Percentiles rank a stretch among this genome's conserved stretches.
These are phyloP conservation scores for Dioscorea dumetorum DNA, from an alignment of 106 monocot genomes.

Conservation along the genomic window DNA sequence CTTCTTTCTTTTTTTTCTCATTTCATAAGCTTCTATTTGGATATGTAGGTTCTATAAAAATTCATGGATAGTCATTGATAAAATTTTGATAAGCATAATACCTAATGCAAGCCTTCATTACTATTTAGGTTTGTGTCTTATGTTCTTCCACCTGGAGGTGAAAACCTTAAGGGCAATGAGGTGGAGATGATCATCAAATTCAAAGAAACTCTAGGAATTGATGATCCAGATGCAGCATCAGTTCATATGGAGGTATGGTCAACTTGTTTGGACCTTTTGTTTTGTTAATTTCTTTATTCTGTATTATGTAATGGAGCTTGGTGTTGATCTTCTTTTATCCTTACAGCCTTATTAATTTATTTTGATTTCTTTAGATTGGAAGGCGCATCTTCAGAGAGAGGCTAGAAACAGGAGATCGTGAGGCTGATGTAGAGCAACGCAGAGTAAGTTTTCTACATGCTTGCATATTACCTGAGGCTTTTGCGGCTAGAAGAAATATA, in stretches of 20 bases:
- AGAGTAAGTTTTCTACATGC: constrained; percentile 28
- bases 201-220: constrained; percentile 86
- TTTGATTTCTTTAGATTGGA: constrained; percentile 52
- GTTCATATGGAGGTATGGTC: constrained; percentile 84
- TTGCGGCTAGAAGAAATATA: too few relatives aligned
- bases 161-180: constrained; percentile 87
- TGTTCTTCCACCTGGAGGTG: constrained; percentile 71
- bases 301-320: not conserved
- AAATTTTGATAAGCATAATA: too few relatives aligned
- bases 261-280: constrained; percentile 1
- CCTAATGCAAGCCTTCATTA: too few relatives aligned
- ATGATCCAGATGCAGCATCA: constrained; percentile 92
- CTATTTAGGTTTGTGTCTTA: constrained; percentile 57
- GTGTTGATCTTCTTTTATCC: not conserved
- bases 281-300: not conserved
- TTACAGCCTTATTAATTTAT: constrained; percentile 2
- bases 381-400: constrained; percentile 86
- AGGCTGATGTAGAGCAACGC: constrained; percentile 77
- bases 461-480: not conserved
- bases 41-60: too few relatives aligned
- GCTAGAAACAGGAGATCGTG: constrained; percentile 82
- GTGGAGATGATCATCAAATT: constrained; percentile 82
- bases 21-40: too few relatives aligned
- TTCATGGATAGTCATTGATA: too few relatives aligned
- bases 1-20: too few relatives aligned